Conservation (phyloP, 257 asterid genomes). For the Solanum chiquidenum region DNA sequence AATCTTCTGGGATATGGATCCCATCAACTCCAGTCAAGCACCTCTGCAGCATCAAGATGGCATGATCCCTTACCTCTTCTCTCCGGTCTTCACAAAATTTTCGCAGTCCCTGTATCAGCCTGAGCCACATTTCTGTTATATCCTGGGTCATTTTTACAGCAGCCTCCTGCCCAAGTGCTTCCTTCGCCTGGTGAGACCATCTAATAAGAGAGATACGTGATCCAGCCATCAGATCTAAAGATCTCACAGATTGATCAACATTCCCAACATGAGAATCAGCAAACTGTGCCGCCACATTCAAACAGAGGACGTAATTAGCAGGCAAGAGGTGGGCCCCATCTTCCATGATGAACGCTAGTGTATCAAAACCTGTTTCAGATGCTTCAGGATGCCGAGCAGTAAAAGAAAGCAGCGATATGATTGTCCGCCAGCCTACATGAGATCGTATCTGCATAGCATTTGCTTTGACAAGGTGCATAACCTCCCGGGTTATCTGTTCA, state of each 20-base stretch:
- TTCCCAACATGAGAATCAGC: slow-evolving; percentile 80
- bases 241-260: slow-evolving; percentile 56
- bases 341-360: slow-evolving; percentile 66
- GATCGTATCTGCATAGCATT: slow-evolving; percentile 87
- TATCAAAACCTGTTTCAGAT: slow-evolving; percentile 78
- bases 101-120: slow-evolving; percentile 70
- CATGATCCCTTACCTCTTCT: slow-evolving; percentile 84
- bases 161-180: slow-evolving; percentile 56
- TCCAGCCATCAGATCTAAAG: slow-evolving; percentile 81
- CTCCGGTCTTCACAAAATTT: slow-evolving; percentile 67
- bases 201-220: slow-evolving; percentile 55
- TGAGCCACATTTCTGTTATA: slow-evolving; percentile 88
- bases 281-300: slow-evolving; percentile 76
- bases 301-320: slow-evolving; percentile 67
- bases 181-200: slow-evolving; percentile 62
- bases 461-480: slow-evolving; percentile 77
- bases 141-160: slow-evolving; percentile 59
- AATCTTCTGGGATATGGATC: slow-evolving; percentile 37
- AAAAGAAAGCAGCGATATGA: slow-evolving; percentile 69
- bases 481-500: slow-evolving; percentile 84
- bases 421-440: slow-evolving; percentile 82
- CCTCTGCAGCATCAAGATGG: slow-evolving; percentile 49
- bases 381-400: slow-evolving; percentile 95
- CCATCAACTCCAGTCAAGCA: slow-evolving; percentile 66
- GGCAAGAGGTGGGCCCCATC: slow-evolving; percentile 79